phyloP scores from a whole-genome alignment of 257 asterid genomes.

The Avicennia marina region DNA sequence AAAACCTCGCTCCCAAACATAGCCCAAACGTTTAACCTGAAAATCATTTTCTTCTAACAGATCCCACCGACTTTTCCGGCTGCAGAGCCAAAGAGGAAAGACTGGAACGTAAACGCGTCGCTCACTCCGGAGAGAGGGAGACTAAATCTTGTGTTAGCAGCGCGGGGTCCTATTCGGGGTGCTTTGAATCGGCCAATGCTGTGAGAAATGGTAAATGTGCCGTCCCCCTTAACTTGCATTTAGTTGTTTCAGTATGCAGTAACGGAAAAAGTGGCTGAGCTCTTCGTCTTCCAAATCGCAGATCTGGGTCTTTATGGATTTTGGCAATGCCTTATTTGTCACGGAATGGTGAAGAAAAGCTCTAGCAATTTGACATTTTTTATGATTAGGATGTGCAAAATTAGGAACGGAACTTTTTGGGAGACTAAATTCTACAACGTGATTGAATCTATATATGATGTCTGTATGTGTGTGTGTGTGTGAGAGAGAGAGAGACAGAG shows the following conservation, averaged over 20 bases:
- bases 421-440: neutral
- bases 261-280: conserved; percentile 3
- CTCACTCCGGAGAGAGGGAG: neutral
- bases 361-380: neutral
- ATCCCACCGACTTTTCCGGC: no score
- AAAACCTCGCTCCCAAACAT: no score
- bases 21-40: no score
- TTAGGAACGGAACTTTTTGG: neutral
- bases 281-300: neutral
- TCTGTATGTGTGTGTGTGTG: no score
- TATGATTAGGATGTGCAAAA: neutral
- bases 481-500: no score
- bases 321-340: neutral
- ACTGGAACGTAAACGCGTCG: no score
- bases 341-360: neutral
- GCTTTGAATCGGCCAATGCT: conserved; percentile 15
- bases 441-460: neutral
- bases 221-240: neutral
- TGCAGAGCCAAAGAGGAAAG: no score
- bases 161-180: neutral
- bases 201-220: conserved; percentile 23
- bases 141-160: neutral
- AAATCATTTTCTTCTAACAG: no score
- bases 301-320: conserved; percentile 16
- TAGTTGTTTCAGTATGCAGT: neutral